Conservation (phyloP, 192 early-diverging fungal genomes). For the Umbelopsis sp. region DNA sequence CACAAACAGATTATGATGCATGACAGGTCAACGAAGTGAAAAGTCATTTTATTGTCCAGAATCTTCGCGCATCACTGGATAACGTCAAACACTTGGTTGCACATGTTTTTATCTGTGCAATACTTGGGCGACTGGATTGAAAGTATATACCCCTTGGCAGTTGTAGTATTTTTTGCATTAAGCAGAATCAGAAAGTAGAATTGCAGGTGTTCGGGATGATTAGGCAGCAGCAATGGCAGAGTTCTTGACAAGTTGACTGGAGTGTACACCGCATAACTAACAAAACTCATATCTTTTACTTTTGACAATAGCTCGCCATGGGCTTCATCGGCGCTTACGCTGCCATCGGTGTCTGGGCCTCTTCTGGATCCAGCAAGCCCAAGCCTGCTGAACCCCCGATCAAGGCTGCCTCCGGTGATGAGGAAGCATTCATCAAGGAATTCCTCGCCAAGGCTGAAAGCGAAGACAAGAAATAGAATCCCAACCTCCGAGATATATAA, state of each 20-base stretch:
- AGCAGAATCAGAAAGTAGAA: background rate
- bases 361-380: constrained; percentile 31
- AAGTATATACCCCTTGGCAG: too few species aligned
- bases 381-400: constrained; percentile 46
- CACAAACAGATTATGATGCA: background rate
- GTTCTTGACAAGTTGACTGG: background rate
- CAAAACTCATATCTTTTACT: background rate
- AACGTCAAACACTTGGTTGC: too few species aligned
- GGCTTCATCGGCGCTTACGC: constrained; percentile 43
- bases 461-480: constrained; percentile 39
- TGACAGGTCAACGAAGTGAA: background rate
- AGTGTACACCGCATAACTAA: background rate
- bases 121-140: too few species aligned
- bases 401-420: constrained; percentile 45
- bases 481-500: background rate
- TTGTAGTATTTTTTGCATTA: background rate
- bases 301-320: constrained; percentile 34
- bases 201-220: background rate
- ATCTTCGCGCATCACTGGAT: background rate
- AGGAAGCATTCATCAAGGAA: constrained; percentile 53
- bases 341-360: constrained; percentile 18
- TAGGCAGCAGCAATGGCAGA: background rate
- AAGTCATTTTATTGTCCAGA: background rate
- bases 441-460: constrained; percentile 44
- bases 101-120: too few species aligned